Evolutionary conservation across 1,139 yeast genomes (phyloP), one percentile per base, ranked within the genome.

Genomic region (Taiozyma sp.): DNA sequence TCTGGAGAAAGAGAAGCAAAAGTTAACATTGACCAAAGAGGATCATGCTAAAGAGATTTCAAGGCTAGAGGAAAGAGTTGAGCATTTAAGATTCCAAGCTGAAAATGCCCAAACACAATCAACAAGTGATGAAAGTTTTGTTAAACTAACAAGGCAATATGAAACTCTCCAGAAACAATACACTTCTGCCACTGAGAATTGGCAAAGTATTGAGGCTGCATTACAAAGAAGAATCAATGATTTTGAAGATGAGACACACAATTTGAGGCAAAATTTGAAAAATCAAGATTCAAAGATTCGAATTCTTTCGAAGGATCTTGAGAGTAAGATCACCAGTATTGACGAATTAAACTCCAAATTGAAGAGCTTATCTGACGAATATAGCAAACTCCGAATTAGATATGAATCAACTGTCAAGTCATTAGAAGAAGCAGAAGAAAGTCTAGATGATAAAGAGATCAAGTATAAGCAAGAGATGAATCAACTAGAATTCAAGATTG

Each of bases 161-260:
- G 87, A 82, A 50, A 72, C 76, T 16, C 65, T 87, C 28, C 92
- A 86, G 60, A 73, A 79, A 9, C 93, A 87, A 63, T 87, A 86
- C 60, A 76, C 86, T 7, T 76, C 83, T 22, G 87, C 93, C 0
- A 79, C 81, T 45, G 87, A 82, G 56, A 82, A 81, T 61, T 84
- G 90, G 88, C 83, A 81, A 53, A 71, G 78, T 23, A 79, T 83
- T 45, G 92, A 86, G 61, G 71, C 81, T 27, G 76, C 76, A 34
- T 67, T 84, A 51, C 69, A 75, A 51, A 63, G 69, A 23, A 79
- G 80, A 51, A 70, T 82, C 4, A 76, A 79, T 43, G 65, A 66
- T 28, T 67, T 84, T 44, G 75, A 78, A 43, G 59, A 46, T 38
- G 57, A 57, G 9, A 43, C 50, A 10, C 43, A 45, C 3, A 39